Base-by-base conservation (phyloP, 768 basidiomycete species). In the Leucocoprinus birnbaumii region DNA sequence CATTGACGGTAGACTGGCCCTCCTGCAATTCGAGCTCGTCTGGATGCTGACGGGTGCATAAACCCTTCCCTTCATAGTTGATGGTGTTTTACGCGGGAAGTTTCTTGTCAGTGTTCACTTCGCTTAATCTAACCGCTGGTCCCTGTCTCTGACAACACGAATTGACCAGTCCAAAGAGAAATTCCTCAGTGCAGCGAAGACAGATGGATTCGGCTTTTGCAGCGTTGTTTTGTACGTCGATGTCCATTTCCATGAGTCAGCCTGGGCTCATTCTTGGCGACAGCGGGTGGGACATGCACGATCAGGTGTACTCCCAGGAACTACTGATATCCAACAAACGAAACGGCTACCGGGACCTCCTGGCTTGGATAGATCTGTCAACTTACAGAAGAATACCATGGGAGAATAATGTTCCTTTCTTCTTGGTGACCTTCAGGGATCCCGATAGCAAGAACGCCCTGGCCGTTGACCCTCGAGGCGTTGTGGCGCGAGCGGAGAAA, bases 61-160 rank as follows among this genome's bases (percentile, higher is more conserved):
- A 27, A 27, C 3, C 18, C 8, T 14, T 31, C 8, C 5, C 4
- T 21, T 11, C 19, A 27, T 60, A 94, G 93, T 95, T 34, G 96
- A 98, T 70, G 96, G 96, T 25, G 85, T 98, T 10, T 77, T 97
- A 14, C 80, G 96, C 27, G 96, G 96, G n/a, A 98, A 98, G 71
- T 90, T 87, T 66, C 91, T 93, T 89, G 90, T 88, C 61, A 43
- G 76, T 48, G 10, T 43, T n/a, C 31, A 13, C n/a, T n/a, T n/a
- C n/a, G n/a, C n/a, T n/a, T 6, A 42, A 19, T 40, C 24, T 4
- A 27, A 40, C n/a, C 9, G 2, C 22, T 25, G 26, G 53, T 45
- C 25, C 27, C 49, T 27, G 51, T 24, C 18, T 60, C 53, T 55
- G 56, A 58, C 53, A 35, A 59, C 37, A n/a, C 46, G 13, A 9